Base-by-base conservation (phyloP, 768 basidiomycete species). In the Butyriboletus loyo region DNA sequence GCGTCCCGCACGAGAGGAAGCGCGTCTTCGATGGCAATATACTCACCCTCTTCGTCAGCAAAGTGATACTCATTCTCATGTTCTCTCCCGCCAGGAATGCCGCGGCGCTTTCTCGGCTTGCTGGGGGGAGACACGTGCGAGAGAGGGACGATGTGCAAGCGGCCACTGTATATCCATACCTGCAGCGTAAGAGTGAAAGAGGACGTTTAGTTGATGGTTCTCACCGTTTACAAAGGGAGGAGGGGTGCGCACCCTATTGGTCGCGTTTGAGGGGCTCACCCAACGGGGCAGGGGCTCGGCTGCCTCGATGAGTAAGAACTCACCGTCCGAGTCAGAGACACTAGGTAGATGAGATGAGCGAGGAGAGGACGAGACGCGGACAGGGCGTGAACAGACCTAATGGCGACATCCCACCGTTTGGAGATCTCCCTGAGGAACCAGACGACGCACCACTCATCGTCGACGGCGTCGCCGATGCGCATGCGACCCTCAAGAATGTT, bases 391-490 rank as follows among this genome's bases (percentile, higher is more conserved):
- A 66, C 79, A 52, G 58, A 94, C 93, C 87, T 86, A 50, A 92
- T 82, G 10, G 80, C 83, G 34, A 94, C 69, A 58, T 93, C 87
- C 87, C 88, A 95, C 55, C 82, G 83, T 36, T 76, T 72, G 55
- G 85, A 87, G 52, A 96, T 76, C 69, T 91, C 81, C 60, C 77
- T 80, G 52, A 98, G 73, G 42, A 98, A 74, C 91, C 92, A 98
- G 17, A 98, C 93, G 14, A 82, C 78, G 66, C 86, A 87, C 97
- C 97, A 99, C 71, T 99, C 97, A 62, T 99, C 97, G 68, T 99
- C 95, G n/a, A 98, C 81, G 47, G 85, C 89, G 71, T 99, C 97
- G 3, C 97, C 96, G 22, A 98, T 89, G 40, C 94, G 77, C 86
- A 95, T 90, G 40, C 77, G 74, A 9, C 95, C 93, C 63, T 92